A percentile compares a stretch with the other conserved stretches of the same genome.
These are phyloP conservation scores for Pseudozyma pruni DNA, from an alignment of 1,284 basidiomycete species.

Conservation along the genomic window DNA sequence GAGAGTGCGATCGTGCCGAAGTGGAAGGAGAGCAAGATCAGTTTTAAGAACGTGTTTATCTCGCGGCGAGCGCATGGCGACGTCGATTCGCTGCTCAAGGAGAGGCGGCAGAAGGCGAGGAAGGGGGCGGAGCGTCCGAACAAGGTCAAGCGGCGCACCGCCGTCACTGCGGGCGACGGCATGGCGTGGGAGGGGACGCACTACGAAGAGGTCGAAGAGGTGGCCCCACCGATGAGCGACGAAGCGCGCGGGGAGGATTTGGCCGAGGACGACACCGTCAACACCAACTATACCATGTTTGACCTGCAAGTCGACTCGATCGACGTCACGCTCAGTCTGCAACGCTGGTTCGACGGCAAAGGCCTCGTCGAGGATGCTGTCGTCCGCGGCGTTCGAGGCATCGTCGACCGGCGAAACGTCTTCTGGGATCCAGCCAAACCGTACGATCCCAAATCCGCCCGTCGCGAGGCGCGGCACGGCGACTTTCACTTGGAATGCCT, in stretches of 20 bases:
- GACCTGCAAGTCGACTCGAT: constrained; percentile 77
- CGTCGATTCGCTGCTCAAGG: constrained; percentile 50
- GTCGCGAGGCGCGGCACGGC: constrained; percentile 78
- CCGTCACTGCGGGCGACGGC: constrained; percentile 56
- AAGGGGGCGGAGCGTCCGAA: constrained; percentile 18
- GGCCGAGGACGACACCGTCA: constrained; percentile 47
- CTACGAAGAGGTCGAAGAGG: constrained; percentile 60
- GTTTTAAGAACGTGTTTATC: constrained; percentile 95
- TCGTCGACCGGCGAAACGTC: constrained; percentile 89
- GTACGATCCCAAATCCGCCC: constrained; percentile 81
- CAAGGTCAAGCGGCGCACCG: constrained; percentile 46
- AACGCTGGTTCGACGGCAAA: constrained; percentile 94
- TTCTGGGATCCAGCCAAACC: constrained; percentile 83
- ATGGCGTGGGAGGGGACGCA: constrained; percentile 65
- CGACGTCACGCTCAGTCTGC: constrained; percentile 92
- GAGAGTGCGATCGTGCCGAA: constrained; percentile 97
- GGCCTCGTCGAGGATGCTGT: constrained; percentile 90
- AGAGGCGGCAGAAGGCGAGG: constrained; percentile 25
- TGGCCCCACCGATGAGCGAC: constrained; percentile 59
- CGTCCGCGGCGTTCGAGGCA: constrained; percentile 91
- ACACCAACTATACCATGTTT: constrained; percentile 67
- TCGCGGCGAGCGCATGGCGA: constrained; percentile 77
- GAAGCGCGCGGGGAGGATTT: constrained; percentile 54
- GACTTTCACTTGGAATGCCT: constrained; percentile 93
- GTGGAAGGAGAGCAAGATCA: constrained; percentile 94